A percentile compares a stretch with the other conserved stretches of the same genome.
Conservation (phyloP, 139 green algal genomes). For the Chlorella vulgaris region DNA sequence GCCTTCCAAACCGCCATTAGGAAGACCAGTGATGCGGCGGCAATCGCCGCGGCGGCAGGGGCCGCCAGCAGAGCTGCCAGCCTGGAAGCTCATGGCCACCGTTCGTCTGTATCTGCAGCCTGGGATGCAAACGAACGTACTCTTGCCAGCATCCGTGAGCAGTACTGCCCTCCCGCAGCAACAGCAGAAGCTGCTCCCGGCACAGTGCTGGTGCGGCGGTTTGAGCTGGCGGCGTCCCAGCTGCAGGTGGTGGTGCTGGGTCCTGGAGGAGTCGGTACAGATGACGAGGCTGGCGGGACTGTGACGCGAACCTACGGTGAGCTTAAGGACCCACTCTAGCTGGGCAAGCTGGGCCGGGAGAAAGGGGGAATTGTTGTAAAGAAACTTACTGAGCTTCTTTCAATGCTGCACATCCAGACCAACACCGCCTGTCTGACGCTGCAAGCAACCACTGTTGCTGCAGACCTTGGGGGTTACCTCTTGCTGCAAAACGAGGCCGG, state of each 20-base stretch:
- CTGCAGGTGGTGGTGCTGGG: not conserved
- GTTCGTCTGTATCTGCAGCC: not conserved
- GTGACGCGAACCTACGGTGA: conserved; percentile 4
- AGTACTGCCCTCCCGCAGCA: not conserved
- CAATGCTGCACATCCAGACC: too few relatives aligned
- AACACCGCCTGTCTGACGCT: too few relatives aligned
- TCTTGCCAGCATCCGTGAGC: not conserved
- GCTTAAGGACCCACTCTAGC: not conserved
- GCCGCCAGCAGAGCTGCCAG: too few relatives aligned
- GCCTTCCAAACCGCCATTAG: not conserved
- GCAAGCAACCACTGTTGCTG: too few relatives aligned
- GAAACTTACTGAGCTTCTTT: too few relatives aligned
- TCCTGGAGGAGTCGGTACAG: not conserved
- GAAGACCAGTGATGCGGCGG: not conserved
- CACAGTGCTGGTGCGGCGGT: conserved; percentile 2
- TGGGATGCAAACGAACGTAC: not conserved
- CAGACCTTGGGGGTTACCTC: not conserved
- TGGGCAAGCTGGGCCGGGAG: too few relatives aligned
- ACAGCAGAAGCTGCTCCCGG: not conserved
- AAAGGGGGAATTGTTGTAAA: too few relatives aligned
- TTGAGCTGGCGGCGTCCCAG: not conserved
- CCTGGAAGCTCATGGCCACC: not conserved
- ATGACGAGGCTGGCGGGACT: not conserved
- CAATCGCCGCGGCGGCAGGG: not conserved
- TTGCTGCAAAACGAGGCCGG: not conserved